Base-by-base conservation (phyloP, 2,329 filamentous ascomycete genomes). In the Monosporascus sp. region DNA sequence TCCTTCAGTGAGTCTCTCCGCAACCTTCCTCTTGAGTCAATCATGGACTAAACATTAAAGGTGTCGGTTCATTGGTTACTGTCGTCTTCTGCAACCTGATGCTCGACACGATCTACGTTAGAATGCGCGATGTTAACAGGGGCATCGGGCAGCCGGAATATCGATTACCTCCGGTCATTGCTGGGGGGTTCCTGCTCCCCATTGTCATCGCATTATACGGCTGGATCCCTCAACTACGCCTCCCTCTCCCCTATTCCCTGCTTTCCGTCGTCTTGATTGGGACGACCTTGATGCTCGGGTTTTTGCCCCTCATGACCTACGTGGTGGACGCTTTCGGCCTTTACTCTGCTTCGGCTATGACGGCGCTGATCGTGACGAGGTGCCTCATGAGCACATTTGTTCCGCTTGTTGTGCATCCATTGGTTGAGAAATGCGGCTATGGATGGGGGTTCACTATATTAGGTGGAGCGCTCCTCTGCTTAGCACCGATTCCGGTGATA, bases 341-440 rank as follows among this genome's bases (percentile, higher is more conserved):
- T 6, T 83, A 80, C 59, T 76, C 80, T 1, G 81, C 81, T 0
- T 82, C 78, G 11, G 80, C 80, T 2, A 73, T 83, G 70, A 83
- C 81, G 0, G 79, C 77, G 0, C 62, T 83, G 5, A 81, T 84
- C 53, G 78, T 84, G 1, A 73, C 73, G 1, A 70, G 81, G 38
- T 83, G 80, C 54, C 66, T 85, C 0, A 74, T 77, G 66, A 77
- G 81, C 3, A 83, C 82, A 0, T 79, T 85, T 43, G 58, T 85
- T 31, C 83, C 83, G 0, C 68, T 85, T 45, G 66, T 72, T 0
- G 73, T 76, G 1, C 74, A 69, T 1, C 78, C 80, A 0, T 60
- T 84, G 44, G 71, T 77, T 0, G 71, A 73, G 7, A 54, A 52
- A 0, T 69, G 82, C 16, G 82, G 81, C 2, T 81, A 77, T 51